Evolutionary conservation across 176 grass and related monocot species (phyloP).

Genomic region (Cenchrus purpureus): DNA sequence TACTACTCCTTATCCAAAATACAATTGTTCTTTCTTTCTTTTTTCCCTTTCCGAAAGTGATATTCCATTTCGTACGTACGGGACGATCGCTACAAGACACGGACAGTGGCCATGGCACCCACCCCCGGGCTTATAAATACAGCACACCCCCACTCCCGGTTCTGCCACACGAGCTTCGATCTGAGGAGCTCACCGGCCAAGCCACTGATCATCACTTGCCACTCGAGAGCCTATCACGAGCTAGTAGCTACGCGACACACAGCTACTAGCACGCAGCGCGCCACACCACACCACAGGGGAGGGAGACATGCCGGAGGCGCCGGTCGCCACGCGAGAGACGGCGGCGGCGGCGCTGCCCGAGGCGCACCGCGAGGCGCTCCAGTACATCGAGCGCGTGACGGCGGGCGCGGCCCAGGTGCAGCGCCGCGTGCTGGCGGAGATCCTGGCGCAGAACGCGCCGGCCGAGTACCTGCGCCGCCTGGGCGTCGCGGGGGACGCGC

Average conservation of each 20-base stretch:
- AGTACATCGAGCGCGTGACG: slow-evolving; percentile 64
- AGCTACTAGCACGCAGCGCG: too few species aligned
- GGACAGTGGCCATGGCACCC: background rate
- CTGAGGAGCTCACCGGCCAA: background rate
- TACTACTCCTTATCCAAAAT: background rate
- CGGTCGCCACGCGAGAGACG: background rate
- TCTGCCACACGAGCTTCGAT: background rate
- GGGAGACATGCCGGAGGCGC: slow-evolving; percentile 45
- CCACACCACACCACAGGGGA: too few species aligned
- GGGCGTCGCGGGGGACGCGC: slow-evolving; percentile 43
- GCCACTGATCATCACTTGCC: background rate
- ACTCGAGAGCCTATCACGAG: background rate
- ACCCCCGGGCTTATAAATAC: slow-evolving; percentile 18
- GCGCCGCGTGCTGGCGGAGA: slow-evolving; percentile 51
- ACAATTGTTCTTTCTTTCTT: too few species aligned
- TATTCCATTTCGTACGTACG: slow-evolving; percentile 37
- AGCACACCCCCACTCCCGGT: background rate
- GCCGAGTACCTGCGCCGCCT: slow-evolving; percentile 61
- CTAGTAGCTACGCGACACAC: background rate
- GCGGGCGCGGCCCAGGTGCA: slow-evolving; percentile 33
- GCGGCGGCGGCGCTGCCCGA: slow-evolving; percentile 19
- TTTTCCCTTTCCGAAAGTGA: background rate
- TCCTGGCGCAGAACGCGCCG: slow-evolving; percentile 59
- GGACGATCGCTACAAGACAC: slow-evolving; percentile 4
- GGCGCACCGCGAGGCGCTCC: slow-evolving; percentile 41